Conservation (phyloP, 106 monocot species). For the Allium sativum region DNA sequence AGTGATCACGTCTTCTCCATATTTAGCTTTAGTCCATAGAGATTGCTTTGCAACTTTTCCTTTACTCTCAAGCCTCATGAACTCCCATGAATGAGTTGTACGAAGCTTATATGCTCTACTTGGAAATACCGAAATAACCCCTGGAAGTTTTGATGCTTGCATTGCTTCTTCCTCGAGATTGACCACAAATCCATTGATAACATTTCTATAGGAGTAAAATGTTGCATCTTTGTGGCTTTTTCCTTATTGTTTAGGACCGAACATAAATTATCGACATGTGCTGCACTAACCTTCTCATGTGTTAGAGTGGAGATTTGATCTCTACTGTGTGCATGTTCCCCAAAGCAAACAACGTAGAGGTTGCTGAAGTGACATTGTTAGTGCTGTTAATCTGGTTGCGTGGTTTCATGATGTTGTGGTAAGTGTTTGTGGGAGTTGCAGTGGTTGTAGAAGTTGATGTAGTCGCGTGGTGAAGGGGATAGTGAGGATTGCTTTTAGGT, state of each 20-base stretch:
- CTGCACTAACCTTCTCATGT: neutral
- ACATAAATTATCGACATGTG: slow-evolving; percentile 18
- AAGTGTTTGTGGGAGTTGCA: no score
- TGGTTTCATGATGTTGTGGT: no score
- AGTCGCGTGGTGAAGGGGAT: no score
- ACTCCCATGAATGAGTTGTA: slow-evolving; percentile 63
- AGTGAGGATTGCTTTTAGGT: no score
- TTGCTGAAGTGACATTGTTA: no score
- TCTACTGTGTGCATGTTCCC: slow-evolving; percentile 2
- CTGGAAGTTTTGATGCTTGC: slow-evolving; percentile 22
- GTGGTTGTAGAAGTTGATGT: no score
- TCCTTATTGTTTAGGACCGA: slow-evolving; percentile 19
- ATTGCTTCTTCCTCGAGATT: slow-evolving; percentile 24
- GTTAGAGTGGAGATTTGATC: slow-evolving; percentile 1
- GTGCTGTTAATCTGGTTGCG: no score
- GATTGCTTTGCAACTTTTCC: slow-evolving; percentile 28
- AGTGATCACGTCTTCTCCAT: slow-evolving; percentile 57
- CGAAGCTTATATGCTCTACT: slow-evolving; percentile 44
- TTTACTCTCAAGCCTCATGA: slow-evolving; percentile 29
- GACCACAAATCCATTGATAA: slow-evolving; percentile 32
- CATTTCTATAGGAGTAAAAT: slow-evolving; percentile 26
- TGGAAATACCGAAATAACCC: slow-evolving; percentile 42
- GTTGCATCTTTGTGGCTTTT: slow-evolving; percentile 20
- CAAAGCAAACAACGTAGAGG: slow-evolving; percentile 18
- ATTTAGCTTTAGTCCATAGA: slow-evolving; percentile 52